Conservation (phyloP, 2,329 filamentous ascomycete species). For the Fusarium kyushuense region DNA sequence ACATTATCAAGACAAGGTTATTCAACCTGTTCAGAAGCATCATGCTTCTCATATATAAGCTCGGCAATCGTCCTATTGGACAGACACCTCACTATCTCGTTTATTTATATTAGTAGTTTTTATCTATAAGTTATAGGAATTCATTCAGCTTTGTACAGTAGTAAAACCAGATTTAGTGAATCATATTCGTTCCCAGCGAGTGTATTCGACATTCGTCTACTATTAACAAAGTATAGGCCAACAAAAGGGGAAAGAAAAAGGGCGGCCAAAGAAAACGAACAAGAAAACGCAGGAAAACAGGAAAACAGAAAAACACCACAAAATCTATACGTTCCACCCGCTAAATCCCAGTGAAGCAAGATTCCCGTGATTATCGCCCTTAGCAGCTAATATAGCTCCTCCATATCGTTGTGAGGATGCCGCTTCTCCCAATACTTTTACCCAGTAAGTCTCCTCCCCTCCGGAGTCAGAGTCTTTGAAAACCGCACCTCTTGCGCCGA, state of each 20-base stretch:
- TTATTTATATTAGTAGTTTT: neutral
- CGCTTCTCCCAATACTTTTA: conserved; percentile 30
- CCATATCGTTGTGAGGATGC: conserved; percentile 11
- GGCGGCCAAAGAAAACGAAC: neutral
- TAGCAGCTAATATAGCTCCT: conserved; percentile 19
- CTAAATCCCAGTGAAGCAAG: conserved; percentile 40
- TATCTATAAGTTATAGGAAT: neutral
- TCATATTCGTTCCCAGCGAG: conserved; percentile 42
- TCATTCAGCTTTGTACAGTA: neutral
- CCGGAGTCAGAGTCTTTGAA: conserved; percentile 38
- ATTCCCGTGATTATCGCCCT: conserved; percentile 38
- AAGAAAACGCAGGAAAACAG: conserved; percentile 25
- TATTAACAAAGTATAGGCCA: conserved; percentile 47
- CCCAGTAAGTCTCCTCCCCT: conserved; percentile 43
- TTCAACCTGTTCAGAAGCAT: neutral
- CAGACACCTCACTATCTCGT: neutral
- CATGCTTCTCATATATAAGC: neutral
- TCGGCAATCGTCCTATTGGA: neutral
- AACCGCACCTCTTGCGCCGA: conserved; percentile 47
- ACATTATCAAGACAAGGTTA: neutral
- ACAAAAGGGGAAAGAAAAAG: conserved; percentile 1
- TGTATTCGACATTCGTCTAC: conserved; percentile 41
- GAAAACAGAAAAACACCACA: conserved; percentile 32
- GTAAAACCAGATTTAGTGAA: conserved; percentile 5
- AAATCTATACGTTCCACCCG: conserved; percentile 40